Conservation (phyloP, 306 rosid species). For the Corylus heterophylla region DNA sequence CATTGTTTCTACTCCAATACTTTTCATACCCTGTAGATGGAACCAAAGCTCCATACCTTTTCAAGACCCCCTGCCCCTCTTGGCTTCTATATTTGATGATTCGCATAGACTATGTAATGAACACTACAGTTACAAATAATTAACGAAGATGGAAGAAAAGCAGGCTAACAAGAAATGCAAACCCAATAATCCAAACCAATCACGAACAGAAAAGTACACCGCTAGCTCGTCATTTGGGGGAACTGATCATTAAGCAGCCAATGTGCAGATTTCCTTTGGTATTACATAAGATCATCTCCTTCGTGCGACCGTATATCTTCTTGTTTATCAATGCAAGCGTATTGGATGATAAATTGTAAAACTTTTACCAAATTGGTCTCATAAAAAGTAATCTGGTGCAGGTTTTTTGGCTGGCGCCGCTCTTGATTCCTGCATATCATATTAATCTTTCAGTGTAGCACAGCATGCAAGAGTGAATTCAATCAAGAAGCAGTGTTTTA, state of each 20-base stretch:
- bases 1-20: conserved; percentile 30
- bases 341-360: conserved; percentile 15
- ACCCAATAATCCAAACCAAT: conserved; percentile 33
- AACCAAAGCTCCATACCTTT: conserved; percentile 36
- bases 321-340: conserved; percentile 40
- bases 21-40: conserved; percentile 41
- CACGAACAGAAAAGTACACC: conserved; percentile 31
- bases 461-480: conserved; percentile 3
- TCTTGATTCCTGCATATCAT: conserved; percentile 77
- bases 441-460: conserved; percentile 8
- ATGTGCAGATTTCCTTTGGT: conserved; percentile 13
- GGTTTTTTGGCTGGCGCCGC: conserved; percentile 88
- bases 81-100: conserved; percentile 33
- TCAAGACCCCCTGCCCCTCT: conserved; percentile 37
- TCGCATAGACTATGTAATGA: conserved; percentile 32
- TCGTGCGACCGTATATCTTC: conserved; percentile 31
- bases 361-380: conserved; percentile 27
- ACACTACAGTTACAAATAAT: conserved; percentile 43
- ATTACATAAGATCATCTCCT: conserved; percentile 25
- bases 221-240: conserved; percentile 29
- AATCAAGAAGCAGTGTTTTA: background rate
- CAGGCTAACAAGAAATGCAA: conserved; percentile 44
- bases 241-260: conserved; percentile 30
- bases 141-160: conserved; percentile 32
- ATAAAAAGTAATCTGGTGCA: conserved; percentile 96